These are phyloP conservation scores for Meripilus lineatus DNA, from an alignment of 1,284 basidiomycete genomes.

Conservation along the genomic window DNA sequence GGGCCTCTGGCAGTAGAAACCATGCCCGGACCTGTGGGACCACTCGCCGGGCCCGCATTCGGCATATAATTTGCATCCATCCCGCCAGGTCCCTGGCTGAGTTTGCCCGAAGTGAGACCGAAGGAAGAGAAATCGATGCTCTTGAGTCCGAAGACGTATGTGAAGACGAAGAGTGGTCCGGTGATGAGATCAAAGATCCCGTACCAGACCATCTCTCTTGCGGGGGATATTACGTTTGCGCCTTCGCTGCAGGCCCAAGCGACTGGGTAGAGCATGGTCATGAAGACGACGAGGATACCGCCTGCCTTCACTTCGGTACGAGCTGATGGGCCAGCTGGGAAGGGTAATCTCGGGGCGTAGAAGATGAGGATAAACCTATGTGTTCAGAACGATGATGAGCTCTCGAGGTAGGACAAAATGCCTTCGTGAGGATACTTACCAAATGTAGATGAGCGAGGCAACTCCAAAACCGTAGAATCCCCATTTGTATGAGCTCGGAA, in stretches of 20 bases:
- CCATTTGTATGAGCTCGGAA: conserved; percentile 49
- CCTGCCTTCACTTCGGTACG: conserved; percentile 36
- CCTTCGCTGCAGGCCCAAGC: conserved; percentile 46
- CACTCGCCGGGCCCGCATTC: too few species aligned
- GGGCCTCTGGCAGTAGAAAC: too few species aligned
- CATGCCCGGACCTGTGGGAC: too few species aligned
- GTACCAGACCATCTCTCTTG: conserved; percentile 50
- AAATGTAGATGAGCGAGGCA: conserved; percentile 43
- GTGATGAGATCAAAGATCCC: conserved; percentile 56
- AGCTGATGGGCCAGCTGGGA: conserved; percentile 33
- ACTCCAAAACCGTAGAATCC: conserved; percentile 44
- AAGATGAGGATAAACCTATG: conserved; percentile 28
- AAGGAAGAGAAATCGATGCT: conserved; percentile 24
- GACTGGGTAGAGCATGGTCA: conserved; percentile 50
- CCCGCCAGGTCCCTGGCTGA: conserved; percentile 15
- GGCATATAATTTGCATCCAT: too few species aligned
- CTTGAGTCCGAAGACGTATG: conserved; percentile 28
- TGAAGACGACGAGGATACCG: conserved; percentile 39
- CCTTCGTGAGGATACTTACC: conserved; percentile 30
- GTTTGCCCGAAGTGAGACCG: conserved; percentile 24
- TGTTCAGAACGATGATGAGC: too few species aligned
- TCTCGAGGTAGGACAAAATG: too few species aligned
- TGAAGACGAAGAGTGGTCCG: conserved; percentile 44
- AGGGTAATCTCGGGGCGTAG: conserved; percentile 27
- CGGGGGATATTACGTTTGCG: conserved; percentile 39